A percentile compares a stretch with the other conserved stretches of the same genome.
phyloP scores from a whole-genome alignment of 768 basidiomycete species.

The Mycena latifolia region DNA sequence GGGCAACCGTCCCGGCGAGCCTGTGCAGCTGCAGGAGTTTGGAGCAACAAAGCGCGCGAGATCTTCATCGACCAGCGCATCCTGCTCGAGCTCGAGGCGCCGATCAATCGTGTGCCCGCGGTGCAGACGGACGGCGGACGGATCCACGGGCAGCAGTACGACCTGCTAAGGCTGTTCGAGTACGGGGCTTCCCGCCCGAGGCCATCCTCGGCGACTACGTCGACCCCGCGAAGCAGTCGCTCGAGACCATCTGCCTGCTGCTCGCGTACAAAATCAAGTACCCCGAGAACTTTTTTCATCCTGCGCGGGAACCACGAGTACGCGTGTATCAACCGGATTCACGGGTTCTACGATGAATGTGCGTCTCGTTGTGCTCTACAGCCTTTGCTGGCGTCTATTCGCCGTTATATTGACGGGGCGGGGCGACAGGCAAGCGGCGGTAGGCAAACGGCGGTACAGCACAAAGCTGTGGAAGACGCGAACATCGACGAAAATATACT shows the following conservation, averaged over 20 bases:
- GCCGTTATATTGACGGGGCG: conserved; percentile 15
- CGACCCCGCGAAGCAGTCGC: conserved; percentile 97
- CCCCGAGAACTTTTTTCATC: conserved; percentile 99
- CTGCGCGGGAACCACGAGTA: conserved; percentile 99
- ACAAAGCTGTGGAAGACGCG: conserved; percentile 99
- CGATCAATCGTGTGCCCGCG: conserved; percentile 74
- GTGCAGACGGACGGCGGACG: conserved; percentile 17
- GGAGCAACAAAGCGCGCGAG: conserved; percentile 98
- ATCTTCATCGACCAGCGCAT: conserved; percentile 99
- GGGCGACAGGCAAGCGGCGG: no score
- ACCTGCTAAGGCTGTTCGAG: conserved; percentile 97
- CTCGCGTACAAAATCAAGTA: conserved; percentile 99
- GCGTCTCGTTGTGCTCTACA: conserved; percentile 47
- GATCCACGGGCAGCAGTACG: conserved; percentile 99
- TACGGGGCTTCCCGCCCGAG: conserved; percentile 99
- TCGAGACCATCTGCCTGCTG: conserved; percentile 99
- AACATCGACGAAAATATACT: conserved; percentile 99
- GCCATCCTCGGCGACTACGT: conserved; percentile 99
- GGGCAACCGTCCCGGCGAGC: conserved; percentile 98
- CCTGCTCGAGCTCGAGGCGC: conserved; percentile 96
- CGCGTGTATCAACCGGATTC: conserved; percentile 99
- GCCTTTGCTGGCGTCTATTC: conserved; percentile 1
- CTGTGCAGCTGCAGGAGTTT: conserved; percentile 97
- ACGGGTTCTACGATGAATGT: conserved; percentile 99
- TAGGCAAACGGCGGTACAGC: conserved; percentile 99